phyloP scores from a whole-genome alignment of 768 basidiomycete genomes.

The Fistulinella prunicolor region DNA sequence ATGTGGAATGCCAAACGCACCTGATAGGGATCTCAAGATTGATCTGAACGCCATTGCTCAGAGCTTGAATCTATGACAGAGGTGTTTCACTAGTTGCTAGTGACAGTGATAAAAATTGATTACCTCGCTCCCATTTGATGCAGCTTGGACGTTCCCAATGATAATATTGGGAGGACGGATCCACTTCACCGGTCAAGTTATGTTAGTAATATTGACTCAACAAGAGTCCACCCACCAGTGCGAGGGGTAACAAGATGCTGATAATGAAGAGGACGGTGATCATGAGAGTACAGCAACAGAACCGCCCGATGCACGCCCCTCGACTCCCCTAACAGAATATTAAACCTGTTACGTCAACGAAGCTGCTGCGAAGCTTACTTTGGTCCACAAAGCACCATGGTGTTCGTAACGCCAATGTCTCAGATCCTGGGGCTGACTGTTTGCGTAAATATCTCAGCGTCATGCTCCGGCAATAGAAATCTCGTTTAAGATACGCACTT shows the following conservation, averaged over 20 bases:
- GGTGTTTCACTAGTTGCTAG: conserved; percentile 17
- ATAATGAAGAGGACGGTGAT: conserved; percentile 60
- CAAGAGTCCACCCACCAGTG: conserved; percentile 48
- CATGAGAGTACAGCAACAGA: conserved; percentile 76
- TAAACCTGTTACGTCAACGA: neutral
- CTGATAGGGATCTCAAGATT: conserved; percentile 65
- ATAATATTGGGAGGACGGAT: conserved; percentile 67
- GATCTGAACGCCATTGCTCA: conserved; percentile 46
- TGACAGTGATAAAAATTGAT: conserved; percentile 13
- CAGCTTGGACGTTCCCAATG: conserved; percentile 47
- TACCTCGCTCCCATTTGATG: conserved; percentile 46
- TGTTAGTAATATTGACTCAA: conserved; percentile 1
- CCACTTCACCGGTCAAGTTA: conserved; percentile 48
- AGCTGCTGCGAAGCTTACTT: conserved; percentile 35
- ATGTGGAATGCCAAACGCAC: conserved; percentile 37
- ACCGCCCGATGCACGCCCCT: conserved; percentile 58
- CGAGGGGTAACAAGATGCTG: conserved; percentile 62
- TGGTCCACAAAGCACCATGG: conserved; percentile 68
- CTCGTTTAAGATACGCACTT: conserved; percentile 26
- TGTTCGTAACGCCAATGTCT: conserved; percentile 53
- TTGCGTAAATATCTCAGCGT: conserved; percentile 4
- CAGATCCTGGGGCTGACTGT: conserved; percentile 32
- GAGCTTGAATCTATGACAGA: conserved; percentile 34
- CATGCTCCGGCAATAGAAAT: neutral
- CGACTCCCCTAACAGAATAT: conserved; percentile 50